Conservation (phyloP, 768 basidiomycete genomes). For the Cystofilobasidium macerans region DNA sequence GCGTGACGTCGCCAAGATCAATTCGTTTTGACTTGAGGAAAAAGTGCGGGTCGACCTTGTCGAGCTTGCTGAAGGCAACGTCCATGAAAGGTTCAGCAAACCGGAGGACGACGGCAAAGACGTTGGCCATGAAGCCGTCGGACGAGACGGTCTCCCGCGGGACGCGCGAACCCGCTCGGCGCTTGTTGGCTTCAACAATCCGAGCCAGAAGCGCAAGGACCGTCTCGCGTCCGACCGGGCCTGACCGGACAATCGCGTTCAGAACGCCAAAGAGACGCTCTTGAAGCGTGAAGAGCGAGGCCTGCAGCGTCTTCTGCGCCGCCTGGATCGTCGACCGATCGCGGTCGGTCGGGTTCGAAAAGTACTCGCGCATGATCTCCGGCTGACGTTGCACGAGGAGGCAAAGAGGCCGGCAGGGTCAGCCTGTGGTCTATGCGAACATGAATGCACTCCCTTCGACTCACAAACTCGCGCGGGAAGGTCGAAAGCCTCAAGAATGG, state of each 20-base stretch:
- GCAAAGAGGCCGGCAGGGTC: too few relatives aligned
- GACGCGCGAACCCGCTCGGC: constrained; percentile 87
- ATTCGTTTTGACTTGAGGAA: constrained; percentile 63
- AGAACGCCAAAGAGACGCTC: constrained; percentile 52
- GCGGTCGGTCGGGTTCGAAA: constrained; percentile 71
- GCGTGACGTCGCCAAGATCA: constrained; percentile 74
- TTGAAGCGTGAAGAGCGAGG: constrained; percentile 73
- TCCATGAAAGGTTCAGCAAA: constrained; percentile 96
- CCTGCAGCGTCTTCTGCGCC: constrained; percentile 72
- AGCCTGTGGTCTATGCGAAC: not conserved
- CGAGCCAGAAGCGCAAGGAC: constrained; percentile 72
- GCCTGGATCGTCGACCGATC: constrained; percentile 64
- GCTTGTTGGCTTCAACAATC: constrained; percentile 63
- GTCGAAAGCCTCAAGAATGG: constrained; percentile 73
- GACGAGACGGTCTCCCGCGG: constrained; percentile 74
- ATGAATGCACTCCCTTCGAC: constrained; percentile 1
- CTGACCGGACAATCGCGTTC: constrained; percentile 75
- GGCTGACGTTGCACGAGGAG: too few relatives aligned
- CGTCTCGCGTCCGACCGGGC: constrained; percentile 63
- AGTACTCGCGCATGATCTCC: constrained; percentile 62
- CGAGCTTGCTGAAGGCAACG: constrained; percentile 77
- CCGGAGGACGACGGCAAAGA: constrained; percentile 67
- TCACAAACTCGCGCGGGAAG: constrained; percentile 81
- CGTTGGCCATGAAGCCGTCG: constrained; percentile 86
- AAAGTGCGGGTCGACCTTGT: constrained; percentile 77